Evolutionary conservation across 345 rosid genomes (phyloP).

Genomic region (Hypericum androsaemum): DNA sequence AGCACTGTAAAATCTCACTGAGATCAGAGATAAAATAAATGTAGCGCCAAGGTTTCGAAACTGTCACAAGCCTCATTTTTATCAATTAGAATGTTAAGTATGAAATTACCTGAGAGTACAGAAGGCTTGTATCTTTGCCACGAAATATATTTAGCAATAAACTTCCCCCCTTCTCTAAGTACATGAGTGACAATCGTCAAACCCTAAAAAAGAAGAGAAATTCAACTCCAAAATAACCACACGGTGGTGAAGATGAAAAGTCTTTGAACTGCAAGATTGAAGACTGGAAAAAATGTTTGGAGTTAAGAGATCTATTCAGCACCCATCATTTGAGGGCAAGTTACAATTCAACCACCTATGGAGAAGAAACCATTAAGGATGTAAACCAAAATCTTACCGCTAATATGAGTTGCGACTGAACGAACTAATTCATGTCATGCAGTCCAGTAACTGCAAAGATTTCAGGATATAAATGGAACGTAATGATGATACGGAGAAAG

Average conservation of each 20-base stretch:
- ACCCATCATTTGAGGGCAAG: too few species aligned
- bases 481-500: neutral
- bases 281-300: too few species aligned
- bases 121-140: slow-evolving; percentile 97
- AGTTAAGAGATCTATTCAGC: too few species aligned
- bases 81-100: neutral
- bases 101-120: slow-evolving; percentile 71
- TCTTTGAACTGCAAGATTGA: too few species aligned
- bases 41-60: too few species aligned
- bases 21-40: too few species aligned
- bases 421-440: slow-evolving; percentile 98
- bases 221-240: neutral
- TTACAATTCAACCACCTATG: too few species aligned
- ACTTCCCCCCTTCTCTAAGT: neutral
- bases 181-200: neutral
- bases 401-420: slow-evolving; percentile 85
- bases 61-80: too few species aligned
- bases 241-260: too few species aligned
- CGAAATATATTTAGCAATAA: slow-evolving; percentile 18
- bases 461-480: slow-evolving; percentile 8
- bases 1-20: too few species aligned
- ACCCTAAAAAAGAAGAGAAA: neutral
- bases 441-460: slow-evolving; percentile 79
- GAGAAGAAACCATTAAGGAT: neutral
- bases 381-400: slow-evolving; percentile 46